Conservation (phyloP, 2,329 filamentous ascomycete species). For the Zymoseptoria tritici region DNA sequence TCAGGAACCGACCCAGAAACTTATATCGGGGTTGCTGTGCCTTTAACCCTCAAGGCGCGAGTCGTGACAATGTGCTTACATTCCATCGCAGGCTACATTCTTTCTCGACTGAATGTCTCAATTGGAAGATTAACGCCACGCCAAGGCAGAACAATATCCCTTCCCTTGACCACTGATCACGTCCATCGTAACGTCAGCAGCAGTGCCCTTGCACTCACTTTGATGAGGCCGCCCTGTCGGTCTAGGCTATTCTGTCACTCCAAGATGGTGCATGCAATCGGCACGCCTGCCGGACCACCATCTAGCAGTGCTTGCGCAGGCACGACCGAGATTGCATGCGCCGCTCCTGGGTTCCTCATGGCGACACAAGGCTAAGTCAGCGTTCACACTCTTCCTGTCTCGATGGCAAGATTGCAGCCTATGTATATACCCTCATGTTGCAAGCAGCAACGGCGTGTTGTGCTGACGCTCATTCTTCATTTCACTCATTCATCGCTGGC, state of each 20-base stretch:
- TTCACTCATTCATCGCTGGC: constrained; percentile 37
- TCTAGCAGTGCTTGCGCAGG: constrained; percentile 19
- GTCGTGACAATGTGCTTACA: constrained; percentile 20
- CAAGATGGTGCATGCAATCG: constrained; percentile 22
- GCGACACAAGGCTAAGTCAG: constrained; percentile 29
- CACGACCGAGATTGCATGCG: constrained; percentile 26
- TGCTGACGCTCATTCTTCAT: constrained; percentile 23
- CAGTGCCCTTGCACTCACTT: constrained; percentile 25
- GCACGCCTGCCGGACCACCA: constrained; percentile 22
- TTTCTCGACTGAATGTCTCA: constrained; percentile 18
- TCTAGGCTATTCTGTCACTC: constrained; percentile 13
- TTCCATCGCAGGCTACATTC: constrained; percentile 22
- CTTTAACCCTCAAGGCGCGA: neutral
- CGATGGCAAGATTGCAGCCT: constrained; percentile 6
- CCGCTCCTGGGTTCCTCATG: constrained; percentile 19
- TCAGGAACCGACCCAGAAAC: neutral
- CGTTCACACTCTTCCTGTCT: constrained; percentile 20
- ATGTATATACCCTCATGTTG: constrained; percentile 25
- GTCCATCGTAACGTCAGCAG: constrained; percentile 19
- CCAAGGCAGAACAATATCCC: constrained; percentile 22
- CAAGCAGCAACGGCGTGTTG: constrained; percentile 13
- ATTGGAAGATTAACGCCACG: constrained; percentile 21
- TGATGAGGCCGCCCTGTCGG: constrained; percentile 19
- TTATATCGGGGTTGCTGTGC: neutral
- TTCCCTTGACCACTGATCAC: constrained; percentile 15